Conservation (phyloP, 73 alveolate species). For the Paramecium primaurelia region DNA sequence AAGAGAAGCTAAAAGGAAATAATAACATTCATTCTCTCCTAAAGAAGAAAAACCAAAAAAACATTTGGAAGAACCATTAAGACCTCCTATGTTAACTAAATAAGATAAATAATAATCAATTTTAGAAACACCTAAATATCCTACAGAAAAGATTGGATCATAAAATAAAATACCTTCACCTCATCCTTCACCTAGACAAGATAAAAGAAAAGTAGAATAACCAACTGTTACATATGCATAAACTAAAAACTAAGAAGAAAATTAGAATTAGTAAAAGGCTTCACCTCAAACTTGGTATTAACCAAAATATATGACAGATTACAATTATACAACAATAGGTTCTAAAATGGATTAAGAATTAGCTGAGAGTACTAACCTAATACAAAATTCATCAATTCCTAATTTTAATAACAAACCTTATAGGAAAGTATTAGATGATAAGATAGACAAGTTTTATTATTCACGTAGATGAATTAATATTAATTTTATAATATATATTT, state of each 20-base stretch:
- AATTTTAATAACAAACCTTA: background rate
- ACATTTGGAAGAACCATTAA: background rate
- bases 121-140: slow-evolving; percentile 1
- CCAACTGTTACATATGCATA: background rate
- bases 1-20: background rate
- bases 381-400: background rate
- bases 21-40: background rate
- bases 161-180: background rate
- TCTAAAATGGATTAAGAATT: background rate
- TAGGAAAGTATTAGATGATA: background rate
- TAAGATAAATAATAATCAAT: background rate
- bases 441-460: background rate
- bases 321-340: background rate
- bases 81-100: background rate
- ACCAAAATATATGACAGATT: background rate
- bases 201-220: background rate
- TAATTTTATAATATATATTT: background rate
- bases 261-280: background rate
- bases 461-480: background rate
- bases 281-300: background rate
- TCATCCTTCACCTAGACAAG: background rate
- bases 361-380: background rate
- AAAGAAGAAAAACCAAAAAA: background rate
- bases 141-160: background rate
- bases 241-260: background rate